Conservation (phyloP, 768 basidiomycete genomes). For the Flagelloscypha sp. region DNA sequence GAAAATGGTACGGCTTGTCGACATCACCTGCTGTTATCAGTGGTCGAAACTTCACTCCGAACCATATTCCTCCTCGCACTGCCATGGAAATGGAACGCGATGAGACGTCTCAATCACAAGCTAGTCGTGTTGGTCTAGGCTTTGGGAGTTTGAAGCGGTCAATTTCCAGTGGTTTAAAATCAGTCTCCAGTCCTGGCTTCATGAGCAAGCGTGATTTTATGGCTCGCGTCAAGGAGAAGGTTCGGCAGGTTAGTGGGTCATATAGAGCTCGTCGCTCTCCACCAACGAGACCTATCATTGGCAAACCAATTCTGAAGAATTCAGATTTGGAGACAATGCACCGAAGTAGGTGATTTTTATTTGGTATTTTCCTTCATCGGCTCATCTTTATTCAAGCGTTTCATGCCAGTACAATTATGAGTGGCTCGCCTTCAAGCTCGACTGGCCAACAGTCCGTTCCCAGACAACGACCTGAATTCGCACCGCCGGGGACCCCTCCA, state of each 20-base stretch:
- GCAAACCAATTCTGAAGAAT: conserved; percentile 44
- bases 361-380: too few species aligned
- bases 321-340: too few species aligned
- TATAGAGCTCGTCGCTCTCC: conserved; percentile 30
- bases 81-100: too few species aligned
- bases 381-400: too few species aligned
- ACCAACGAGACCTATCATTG: conserved; percentile 42
- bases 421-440: conserved; percentile 57
- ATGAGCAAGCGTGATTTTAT: conserved; percentile 69
- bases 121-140: too few species aligned
- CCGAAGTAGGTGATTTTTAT: too few species aligned
- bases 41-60: too few species aligned
- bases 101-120: too few species aligned
- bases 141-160: too few species aligned
- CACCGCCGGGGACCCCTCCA: conserved; percentile 42
- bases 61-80: too few species aligned
- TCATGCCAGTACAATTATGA: conserved; percentile 35
- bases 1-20: conserved; percentile 63
- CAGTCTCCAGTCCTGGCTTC: conserved; percentile 47
- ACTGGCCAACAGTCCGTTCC: conserved; percentile 61
- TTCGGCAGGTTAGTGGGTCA: conserved; percentile 62
- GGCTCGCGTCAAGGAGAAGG: conserved; percentile 51
- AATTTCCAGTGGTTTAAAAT: too few species aligned
- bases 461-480: conserved; percentile 60
- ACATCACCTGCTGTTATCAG: too few species aligned